Conservation (phyloP, 768 basidiomycete species). For the Nevesoporus exiguus region DNA sequence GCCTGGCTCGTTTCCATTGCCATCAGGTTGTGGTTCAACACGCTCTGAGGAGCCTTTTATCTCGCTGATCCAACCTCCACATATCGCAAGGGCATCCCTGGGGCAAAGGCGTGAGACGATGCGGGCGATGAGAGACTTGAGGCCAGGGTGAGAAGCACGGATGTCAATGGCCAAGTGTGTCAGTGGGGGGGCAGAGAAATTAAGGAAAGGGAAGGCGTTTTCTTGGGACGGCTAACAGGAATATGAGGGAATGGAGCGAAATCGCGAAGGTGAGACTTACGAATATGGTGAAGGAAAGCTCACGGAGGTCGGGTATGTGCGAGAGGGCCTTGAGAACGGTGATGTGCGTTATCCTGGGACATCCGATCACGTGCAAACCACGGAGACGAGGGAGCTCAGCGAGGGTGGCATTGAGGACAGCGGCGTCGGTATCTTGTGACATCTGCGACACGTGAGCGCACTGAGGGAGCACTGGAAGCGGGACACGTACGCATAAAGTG, state of each 20-base stretch:
- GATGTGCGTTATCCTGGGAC: constrained; percentile 53
- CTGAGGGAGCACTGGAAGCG: not conserved
- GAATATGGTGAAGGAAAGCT: constrained; percentile 57
- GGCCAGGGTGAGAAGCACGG: constrained; percentile 30
- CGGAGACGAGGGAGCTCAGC: constrained; percentile 49
- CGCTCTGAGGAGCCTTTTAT: constrained; percentile 26
- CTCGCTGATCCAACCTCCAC: constrained; percentile 34
- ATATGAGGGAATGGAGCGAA: not conserved
- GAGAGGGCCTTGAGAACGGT: constrained; percentile 41
- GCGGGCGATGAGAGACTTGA: constrained; percentile 15
- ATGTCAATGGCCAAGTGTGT: constrained; percentile 53
- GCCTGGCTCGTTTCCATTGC: not conserved
- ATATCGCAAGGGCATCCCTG: constrained; percentile 29
- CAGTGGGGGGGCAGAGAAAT: constrained; percentile 37
- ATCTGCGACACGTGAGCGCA: constrained; percentile 38
- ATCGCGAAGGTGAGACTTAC: constrained; percentile 35
- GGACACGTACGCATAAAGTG: constrained; percentile 54
- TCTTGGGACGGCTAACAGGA: constrained; percentile 15
- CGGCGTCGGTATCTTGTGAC: constrained; percentile 51
- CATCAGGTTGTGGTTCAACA: not conserved
- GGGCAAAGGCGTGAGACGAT: constrained; percentile 27
- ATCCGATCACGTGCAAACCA: constrained; percentile 60
- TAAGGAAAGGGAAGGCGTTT: constrained; percentile 1
- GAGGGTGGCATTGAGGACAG: constrained; percentile 46
- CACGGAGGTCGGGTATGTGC: constrained; percentile 54